Base-by-base conservation (phyloP, 129 eudicot species). In the Arctium minus region DNA sequence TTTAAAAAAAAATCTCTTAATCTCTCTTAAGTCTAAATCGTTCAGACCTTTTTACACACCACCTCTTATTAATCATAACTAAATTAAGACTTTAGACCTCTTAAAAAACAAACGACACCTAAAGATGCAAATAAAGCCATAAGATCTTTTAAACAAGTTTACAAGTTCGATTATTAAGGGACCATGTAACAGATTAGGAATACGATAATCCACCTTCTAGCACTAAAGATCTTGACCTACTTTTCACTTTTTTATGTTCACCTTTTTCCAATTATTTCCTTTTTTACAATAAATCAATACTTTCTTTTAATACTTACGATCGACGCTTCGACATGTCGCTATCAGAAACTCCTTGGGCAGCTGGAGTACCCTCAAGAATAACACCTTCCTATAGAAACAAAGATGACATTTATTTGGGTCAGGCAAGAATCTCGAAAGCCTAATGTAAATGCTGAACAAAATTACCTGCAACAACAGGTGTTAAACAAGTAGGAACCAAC, bases 311-410 rank as follows among this genome's bases (percentile, higher is more conserved):
- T 15, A 89, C 99, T 96, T 89, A 92, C 98, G 79, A 77, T 90
- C 90, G 90, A 64, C 99, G 94, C 75, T 96, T 96, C 62, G 92
- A 78, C 89, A 96, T 77, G 80, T 96, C 99, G 32, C 86, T 85
- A 3, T 87, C 90, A 75, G 98, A 96, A 89, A 96, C 99, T 64
- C 98, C 99, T 87, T 83, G 94, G 62, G 98, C 99, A 81, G 99
- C 98, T 32, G 99, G 92, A 77, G 97, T 91, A 62, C 96, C 99
- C 88, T 93, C 98, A 74, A 88, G 73, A 81, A 96, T 92, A 80
- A 91, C 89, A 78, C 99, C 99, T 83, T 96, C 99, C 99, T 96
- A 80, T 88, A 44, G 17, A 87, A 56, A 69, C 65, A 37, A 82
- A 72, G 10, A 74, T 30, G 48, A 39, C 37, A 77, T 71, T 60